Evolutionary conservation across 306 rosid species (phyloP).

Genomic region (Lagenaria siceraria): DNA sequence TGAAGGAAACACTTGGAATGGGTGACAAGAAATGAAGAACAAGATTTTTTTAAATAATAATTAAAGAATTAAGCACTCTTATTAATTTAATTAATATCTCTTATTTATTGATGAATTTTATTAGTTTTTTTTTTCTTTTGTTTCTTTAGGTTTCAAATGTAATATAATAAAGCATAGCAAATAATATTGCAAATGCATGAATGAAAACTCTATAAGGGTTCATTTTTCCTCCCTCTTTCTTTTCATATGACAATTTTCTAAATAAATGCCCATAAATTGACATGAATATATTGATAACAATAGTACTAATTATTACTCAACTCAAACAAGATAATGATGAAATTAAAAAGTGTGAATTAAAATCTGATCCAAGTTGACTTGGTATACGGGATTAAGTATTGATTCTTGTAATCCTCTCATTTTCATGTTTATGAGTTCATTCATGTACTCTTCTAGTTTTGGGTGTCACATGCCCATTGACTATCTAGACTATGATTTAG

Average conservation of each 20-base stretch:
- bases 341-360: no score
- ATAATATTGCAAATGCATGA: neutral
- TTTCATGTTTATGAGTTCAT: no score
- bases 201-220: neutral
- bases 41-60: neutral
- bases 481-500: no score
- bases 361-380: no score
- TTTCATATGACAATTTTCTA: neutral
- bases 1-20: constrained; percentile 53
- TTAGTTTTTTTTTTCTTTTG: neutral
- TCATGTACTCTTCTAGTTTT: no score
- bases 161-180: neutral
- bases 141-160: neutral
- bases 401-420: no score
- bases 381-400: no score
- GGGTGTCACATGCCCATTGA: no score
- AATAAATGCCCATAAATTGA: neutral
- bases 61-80: neutral
- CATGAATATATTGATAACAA: neutral
- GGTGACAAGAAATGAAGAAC: constrained; percentile 22
- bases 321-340: no score
- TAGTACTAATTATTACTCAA: no score
- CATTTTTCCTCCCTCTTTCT: neutral
- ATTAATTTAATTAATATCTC: neutral
- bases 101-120: neutral